Percentiles rank a stretch among this genome's conserved stretches.
Conservation (phyloP, 805 yeast genomes). For the Kodamaea jinghongensis region DNA sequence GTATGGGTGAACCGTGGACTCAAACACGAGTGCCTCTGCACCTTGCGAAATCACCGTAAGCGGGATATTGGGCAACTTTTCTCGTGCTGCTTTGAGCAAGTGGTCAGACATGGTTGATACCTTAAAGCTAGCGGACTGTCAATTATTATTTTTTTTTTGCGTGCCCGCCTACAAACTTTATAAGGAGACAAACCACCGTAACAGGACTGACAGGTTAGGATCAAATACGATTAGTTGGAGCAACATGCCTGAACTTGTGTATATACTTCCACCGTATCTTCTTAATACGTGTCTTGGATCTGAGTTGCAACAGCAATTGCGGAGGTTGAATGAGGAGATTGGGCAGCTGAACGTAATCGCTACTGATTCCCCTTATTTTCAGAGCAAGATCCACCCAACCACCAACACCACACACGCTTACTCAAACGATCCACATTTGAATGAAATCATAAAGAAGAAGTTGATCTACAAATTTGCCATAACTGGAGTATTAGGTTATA, state of each 20-base stretch:
- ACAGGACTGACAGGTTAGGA: too few species aligned
- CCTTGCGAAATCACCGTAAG: slow-evolving; percentile 72
- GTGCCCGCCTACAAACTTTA: too few species aligned
- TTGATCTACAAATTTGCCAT: slow-evolving; percentile 33
- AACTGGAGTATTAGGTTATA: slow-evolving; percentile 34
- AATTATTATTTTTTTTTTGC: not conserved
- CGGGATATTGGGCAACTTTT: slow-evolving; percentile 45
- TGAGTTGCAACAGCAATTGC: slow-evolving; percentile 25
- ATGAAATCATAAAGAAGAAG: slow-evolving; percentile 32
- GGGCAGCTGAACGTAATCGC: slow-evolving; percentile 26
- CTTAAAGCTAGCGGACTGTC: not conserved
- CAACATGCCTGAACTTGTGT: slow-evolving; percentile 19
- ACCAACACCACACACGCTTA: slow-evolving; percentile 14
- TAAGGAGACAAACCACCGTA: too few species aligned
- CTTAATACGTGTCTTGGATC: slow-evolving; percentile 38
- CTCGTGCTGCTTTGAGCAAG: slow-evolving; percentile 6
- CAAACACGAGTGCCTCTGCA: slow-evolving; percentile 83
- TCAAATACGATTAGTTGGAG: too few species aligned
- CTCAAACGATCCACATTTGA: slow-evolving; percentile 30
- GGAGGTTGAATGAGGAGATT: slow-evolving; percentile 22
- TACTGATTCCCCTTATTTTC: slow-evolving; percentile 23
- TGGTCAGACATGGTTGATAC: slow-evolving; percentile 6
- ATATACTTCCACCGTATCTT: slow-evolving; percentile 43
- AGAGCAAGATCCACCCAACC: slow-evolving; percentile 15
- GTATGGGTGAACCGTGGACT: slow-evolving; percentile 66